Evolutionary conservation across 495 filamentous ascomycete genomes (phyloP), one percentile per base, ranked within the genome.

Genomic region (Cercophora scortea): DNA sequence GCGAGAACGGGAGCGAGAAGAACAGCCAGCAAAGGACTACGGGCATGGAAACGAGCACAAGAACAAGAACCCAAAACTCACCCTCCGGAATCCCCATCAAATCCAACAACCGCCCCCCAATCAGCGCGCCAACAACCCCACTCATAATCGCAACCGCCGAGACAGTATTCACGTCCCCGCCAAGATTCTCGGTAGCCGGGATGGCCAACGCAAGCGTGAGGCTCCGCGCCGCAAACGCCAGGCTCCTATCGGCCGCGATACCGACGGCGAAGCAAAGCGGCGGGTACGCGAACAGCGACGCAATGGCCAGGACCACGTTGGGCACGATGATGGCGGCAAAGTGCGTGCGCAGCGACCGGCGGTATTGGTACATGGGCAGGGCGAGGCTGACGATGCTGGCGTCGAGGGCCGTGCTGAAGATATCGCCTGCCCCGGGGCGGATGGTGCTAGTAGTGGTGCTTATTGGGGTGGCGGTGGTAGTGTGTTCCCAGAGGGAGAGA

Each of bases 331-430:
- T 81, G 17, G 66, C 61, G 18, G 69, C 63, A 51, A 80, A 71
- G 56, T 79, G 75, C 25, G 62, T 60, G 41, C 56, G 54, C 3
- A 81, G 70, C 60, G 79, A 70, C 13, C 66, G 57, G 5, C 77
- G 73, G 57, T 80, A 78, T 10, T 67, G 65, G 58, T 75, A 79
- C 71, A 80, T 79, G 0, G 79, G 76, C 9, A 81, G 61, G 6
- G 78, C 77, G 8, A 82, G 70, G 1, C 76, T 63, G 6, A 82
- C 71, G 54, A 82, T 80, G 48, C 67, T 68, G 0, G 74, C 75
- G 61, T 82, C 75, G 3, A 81, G 64, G 15, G 73, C 51, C 41
- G 65, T 71, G 45, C 67, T 54, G 49, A 80, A 69, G 38, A 81
- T 51, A 50, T 81, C 76, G 13, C 75, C 77, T 3, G 76, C 77